These are phyloP conservation scores for Taiozyma sp. DNA, from an alignment of 1,139 yeast genomes.

Conservation along the genomic window DNA sequence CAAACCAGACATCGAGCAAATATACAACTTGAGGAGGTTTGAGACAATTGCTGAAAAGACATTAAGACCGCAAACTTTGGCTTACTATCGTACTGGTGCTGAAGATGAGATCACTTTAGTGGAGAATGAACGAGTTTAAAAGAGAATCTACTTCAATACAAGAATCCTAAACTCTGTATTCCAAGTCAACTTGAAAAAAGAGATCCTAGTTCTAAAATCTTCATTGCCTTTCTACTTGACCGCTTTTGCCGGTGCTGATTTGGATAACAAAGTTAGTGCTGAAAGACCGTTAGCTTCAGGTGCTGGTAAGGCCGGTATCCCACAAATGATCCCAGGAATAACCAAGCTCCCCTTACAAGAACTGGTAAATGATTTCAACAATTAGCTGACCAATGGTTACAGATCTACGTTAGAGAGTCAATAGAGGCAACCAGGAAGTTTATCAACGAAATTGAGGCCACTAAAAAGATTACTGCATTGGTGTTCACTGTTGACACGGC, in stretches of 20 bases:
- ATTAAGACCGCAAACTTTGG: conserved; percentile 66
- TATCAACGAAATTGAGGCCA: conserved; percentile 30
- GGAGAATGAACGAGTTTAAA: conserved; percentile 72
- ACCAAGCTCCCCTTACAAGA: conserved; percentile 54
- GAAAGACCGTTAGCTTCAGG: conserved; percentile 46
- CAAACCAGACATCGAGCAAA: neutral
- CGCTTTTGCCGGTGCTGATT: conserved; percentile 51
- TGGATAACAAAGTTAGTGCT: conserved; percentile 42
- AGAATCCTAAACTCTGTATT: conserved; percentile 59
- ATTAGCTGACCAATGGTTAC: conserved; percentile 11
- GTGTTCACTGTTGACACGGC: conserved; percentile 67
- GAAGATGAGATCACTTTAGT: conserved; percentile 77
- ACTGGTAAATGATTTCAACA: conserved; percentile 27
- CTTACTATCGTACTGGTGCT: conserved; percentile 72
- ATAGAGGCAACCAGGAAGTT: neutral
- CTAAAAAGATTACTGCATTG: conserved; percentile 38
- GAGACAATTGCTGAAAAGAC: conserved; percentile 44
- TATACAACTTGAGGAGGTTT: neutral
- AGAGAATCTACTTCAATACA: conserved; percentile 68
- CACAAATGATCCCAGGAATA: conserved; percentile 53
- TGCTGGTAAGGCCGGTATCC: conserved; percentile 39
- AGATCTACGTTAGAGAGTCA: conserved; percentile 8
- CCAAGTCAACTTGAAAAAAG: conserved; percentile 33
- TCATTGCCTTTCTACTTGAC: conserved; percentile 50
- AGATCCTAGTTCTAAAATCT: conserved; percentile 39